Evolutionary conservation across 805 yeast genomes (phyloP).

Genomic region (Maudiozyma barnettii): DNA sequence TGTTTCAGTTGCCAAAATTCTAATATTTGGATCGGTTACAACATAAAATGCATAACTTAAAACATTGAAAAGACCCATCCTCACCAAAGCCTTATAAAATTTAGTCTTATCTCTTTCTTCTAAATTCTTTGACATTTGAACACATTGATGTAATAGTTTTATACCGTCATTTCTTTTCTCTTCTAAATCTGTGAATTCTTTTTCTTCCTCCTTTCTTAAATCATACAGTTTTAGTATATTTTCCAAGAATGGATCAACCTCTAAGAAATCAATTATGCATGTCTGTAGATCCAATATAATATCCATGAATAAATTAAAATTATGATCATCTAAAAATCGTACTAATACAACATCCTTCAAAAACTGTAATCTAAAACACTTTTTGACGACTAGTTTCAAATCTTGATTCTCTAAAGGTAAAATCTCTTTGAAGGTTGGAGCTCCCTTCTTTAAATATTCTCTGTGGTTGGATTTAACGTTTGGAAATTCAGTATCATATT

Average conservation of each 20-base stretch:
- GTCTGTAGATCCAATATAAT: constrained; percentile 26
- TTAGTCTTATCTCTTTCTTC: constrained; percentile 55
- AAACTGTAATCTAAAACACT: constrained; percentile 70
- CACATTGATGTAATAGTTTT: constrained; percentile 68
- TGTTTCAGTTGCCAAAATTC: constrained; percentile 71
- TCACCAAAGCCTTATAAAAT: constrained; percentile 55
- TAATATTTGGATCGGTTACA: constrained; percentile 30
- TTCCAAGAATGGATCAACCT: constrained; percentile 37
- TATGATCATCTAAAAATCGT: constrained; percentile 70
- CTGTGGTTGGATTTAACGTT: constrained; percentile 71
- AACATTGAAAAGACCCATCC: constrained; percentile 60
- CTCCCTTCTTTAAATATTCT: constrained; percentile 46
- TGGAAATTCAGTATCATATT: constrained; percentile 85
- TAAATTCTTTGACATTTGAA: constrained; percentile 59
- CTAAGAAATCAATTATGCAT: constrained; percentile 27
- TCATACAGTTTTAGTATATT: constrained; percentile 52
- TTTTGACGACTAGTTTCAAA: constrained; percentile 49
- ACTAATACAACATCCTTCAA: constrained; percentile 82
- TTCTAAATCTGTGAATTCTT: constrained; percentile 7
- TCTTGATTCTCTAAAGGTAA: constrained; percentile 48
- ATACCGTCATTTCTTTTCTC: constrained; percentile 58
- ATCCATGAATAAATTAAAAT: constrained; percentile 53
- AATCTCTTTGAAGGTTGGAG: constrained; percentile 52
- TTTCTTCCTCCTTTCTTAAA: constrained; percentile 4
- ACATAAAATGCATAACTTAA: constrained; percentile 63